Percentiles rank a stretch among this genome's conserved stretches.
Conservation (phyloP, 495 filamentous ascomycete species). For the Tuber brumale region DNA sequence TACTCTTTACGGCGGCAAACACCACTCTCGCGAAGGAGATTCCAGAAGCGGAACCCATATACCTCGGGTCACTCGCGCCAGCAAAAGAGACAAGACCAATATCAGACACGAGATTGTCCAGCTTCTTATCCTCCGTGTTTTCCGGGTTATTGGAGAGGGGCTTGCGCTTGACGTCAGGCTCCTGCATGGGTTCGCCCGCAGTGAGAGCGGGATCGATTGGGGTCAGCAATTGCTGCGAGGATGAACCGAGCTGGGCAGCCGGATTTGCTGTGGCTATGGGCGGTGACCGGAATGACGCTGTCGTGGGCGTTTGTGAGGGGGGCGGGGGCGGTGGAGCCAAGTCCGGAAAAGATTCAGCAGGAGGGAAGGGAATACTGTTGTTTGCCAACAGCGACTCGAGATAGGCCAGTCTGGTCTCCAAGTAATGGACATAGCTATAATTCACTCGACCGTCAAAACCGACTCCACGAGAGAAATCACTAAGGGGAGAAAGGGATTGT, state of each 20-base stretch:
- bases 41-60: constrained; percentile 78
- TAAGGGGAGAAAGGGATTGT: not conserved
- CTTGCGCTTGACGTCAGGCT: constrained; percentile 25
- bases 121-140: constrained; percentile 41
- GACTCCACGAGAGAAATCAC: constrained; percentile 4
- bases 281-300: constrained; percentile 43
- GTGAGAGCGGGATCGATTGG: constrained; percentile 35
- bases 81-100: constrained; percentile 70
- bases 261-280: not conserved
- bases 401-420: constrained; percentile 77
- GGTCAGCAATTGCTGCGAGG: constrained; percentile 16
- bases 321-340: constrained; percentile 50
- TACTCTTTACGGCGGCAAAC: constrained; percentile 79
- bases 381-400: constrained; percentile 70
- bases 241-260: constrained; percentile 8
- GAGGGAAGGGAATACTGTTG: constrained; percentile 64
- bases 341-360: constrained; percentile 66
- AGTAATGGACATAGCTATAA: constrained; percentile 81
- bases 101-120: constrained; percentile 69
- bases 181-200: constrained; percentile 11
- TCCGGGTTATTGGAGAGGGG: constrained; percentile 28
- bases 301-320: constrained; percentile 44
- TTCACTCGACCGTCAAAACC: constrained; percentile 29
- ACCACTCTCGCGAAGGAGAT: constrained; percentile 93
- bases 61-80: constrained; percentile 68